phyloP scores from a whole-genome alignment of 495 filamentous ascomycete genomes.

The Penicillium parvum region DNA sequence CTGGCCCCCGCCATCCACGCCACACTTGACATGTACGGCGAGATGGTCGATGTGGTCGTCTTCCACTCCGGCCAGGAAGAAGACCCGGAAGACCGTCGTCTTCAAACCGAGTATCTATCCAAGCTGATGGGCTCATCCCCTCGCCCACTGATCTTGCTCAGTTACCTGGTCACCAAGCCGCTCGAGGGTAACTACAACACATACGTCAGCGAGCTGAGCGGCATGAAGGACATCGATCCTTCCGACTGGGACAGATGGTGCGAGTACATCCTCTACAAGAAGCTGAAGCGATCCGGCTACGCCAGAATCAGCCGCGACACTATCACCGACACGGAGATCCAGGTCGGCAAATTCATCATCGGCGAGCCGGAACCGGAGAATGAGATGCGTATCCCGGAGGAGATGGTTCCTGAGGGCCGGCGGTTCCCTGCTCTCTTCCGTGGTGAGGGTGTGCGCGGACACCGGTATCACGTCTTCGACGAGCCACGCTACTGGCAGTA shows the following conservation, averaged over 20 bases:
- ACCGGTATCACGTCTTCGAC: constrained; percentile 94
- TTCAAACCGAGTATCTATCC: constrained; percentile 83
- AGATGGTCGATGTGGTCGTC: constrained; percentile 87
- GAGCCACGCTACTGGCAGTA: constrained; percentile 73
- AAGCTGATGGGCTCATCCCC: constrained; percentile 80
- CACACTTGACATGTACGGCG: constrained; percentile 88
- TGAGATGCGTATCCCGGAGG: constrained; percentile 55
- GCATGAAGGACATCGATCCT: constrained; percentile 94
- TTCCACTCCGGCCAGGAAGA: constrained; percentile 99
- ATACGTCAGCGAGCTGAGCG: constrained; percentile 79
- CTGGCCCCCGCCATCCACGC: constrained; percentile 95
- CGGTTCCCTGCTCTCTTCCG: constrained; percentile 86
- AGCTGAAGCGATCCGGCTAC: constrained; percentile 79
- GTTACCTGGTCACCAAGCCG: constrained; percentile 89
- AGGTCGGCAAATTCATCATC: constrained; percentile 93
- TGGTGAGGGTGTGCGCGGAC: constrained; percentile 81
- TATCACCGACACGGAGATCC: constrained; percentile 96
- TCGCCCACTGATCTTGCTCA: constrained; percentile 79
- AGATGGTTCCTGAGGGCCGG: constrained; percentile 66
- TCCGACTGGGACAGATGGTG: constrained; percentile 98
- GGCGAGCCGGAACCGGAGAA: constrained; percentile 62
- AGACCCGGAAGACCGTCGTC: constrained; percentile 85
- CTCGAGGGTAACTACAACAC: constrained; percentile 94
- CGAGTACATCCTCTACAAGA: constrained; percentile 97
- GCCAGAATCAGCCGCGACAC: constrained; percentile 82